Evolutionary conservation across 2,329 filamentous ascomycete genomes (phyloP).

Genomic region (Botrytis paeoniae): DNA sequence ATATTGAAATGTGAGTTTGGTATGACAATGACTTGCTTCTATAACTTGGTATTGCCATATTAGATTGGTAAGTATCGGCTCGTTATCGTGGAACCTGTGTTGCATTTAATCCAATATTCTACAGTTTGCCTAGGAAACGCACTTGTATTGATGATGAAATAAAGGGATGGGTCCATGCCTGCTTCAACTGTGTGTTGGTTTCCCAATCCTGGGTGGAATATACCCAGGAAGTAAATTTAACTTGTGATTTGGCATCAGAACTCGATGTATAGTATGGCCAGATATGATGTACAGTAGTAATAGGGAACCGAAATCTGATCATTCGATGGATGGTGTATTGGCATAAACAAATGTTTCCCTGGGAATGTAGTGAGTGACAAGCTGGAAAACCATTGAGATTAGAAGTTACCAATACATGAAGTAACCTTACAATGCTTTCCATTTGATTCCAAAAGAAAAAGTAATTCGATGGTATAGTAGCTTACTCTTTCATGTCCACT

Average conservation of each 20-base stretch:
- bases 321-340: background rate
- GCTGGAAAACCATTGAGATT: background rate
- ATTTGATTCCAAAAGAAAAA: background rate
- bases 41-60: background rate
- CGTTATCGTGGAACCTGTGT: background rate
- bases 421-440: background rate
- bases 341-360: background rate
- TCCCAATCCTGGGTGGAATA: background rate
- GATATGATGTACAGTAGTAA: background rate
- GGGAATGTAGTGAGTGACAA: background rate
- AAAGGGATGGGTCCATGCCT: background rate
- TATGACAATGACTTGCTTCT: background rate
- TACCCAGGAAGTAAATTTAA: background rate
- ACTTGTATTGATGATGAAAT: background rate
- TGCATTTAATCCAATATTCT: background rate
- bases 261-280: background rate
- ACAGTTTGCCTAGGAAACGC: background rate
- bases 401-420: background rate
- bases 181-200: background rate
- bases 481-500: background rate
- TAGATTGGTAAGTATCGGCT: background rate
- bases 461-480: background rate
- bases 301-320: too few species aligned
- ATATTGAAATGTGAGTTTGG: background rate
- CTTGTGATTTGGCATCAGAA: background rate